Evolutionary conservation across 768 basidiomycete genomes (phyloP), one percentile per base, ranked within the genome.

Genomic region (Cystobasidium ongulense): DNA sequence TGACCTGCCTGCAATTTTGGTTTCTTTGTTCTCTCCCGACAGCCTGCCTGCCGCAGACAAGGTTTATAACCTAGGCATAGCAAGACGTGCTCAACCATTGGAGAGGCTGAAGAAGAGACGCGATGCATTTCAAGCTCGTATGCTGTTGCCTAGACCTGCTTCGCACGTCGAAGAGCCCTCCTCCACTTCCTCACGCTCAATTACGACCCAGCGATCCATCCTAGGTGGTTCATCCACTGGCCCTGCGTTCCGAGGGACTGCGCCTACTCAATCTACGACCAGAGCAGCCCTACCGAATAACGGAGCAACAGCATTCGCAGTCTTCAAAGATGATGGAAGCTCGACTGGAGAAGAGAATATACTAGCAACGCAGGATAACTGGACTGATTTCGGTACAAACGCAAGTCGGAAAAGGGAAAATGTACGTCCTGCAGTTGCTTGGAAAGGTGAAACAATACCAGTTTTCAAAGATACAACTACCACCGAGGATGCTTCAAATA

Each of bases 81-180:
- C 87, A 74, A 88, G 89, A 29, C 86, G 86, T 73, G 92, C 90
- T 15, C 86, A 90, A 27, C 94, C 95, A 1, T 79, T 90, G 25
- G 91, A 91, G 77, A 85, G 91, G 57, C 84, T 99, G 52, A 92
- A 92, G 82, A 87, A 85, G 50, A 84, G 88, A 68, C 91, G 92
- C 79, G 84, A 86, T 38, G 89, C 90, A 33, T 97, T 95, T 80
- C 87, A 89, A 77, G 79, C 80, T 0, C 80, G 84, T 78, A 78
- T 87, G 87, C 66, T 93, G 73, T 80, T 76, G 63, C 80, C 81
- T 7, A 77, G 81, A 11, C 76, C 78, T 23, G 46, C 73, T n/a
- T 65, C 64, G n/a, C 63, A 74, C 15, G 62, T 59, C 15, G 13
- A 53, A 0, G 15, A 70, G n/a, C 17, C 75, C 8, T 10, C 70